These are phyloP conservation scores for Westerdykella aurantiaca DNA, from an alignment of 2,329 filamentous ascomycete genomes.

Conservation along the genomic window DNA sequence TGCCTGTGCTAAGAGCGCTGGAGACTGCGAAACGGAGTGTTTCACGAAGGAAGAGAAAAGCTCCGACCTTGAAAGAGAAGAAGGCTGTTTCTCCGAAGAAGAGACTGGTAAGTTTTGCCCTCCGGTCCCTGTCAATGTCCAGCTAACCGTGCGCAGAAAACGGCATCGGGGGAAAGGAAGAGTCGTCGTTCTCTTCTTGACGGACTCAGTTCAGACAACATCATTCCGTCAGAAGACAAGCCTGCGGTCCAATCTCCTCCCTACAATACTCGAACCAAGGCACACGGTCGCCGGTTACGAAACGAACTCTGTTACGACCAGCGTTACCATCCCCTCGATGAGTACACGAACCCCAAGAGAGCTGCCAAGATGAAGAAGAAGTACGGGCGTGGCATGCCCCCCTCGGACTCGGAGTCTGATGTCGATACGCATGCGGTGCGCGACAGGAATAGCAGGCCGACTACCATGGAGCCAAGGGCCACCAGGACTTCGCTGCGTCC, in stretches of 20 bases:
- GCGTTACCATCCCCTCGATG: slow-evolving; percentile 33
- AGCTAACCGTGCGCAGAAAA: neutral
- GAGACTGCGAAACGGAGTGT: neutral
- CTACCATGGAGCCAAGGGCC: neutral
- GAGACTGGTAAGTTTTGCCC: neutral
- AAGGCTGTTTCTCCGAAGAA: neutral
- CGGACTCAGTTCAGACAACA: slow-evolving; percentile 12
- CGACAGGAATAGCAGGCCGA: neutral
- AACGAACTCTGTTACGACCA: slow-evolving; percentile 25
- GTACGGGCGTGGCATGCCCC: slow-evolving; percentile 12
- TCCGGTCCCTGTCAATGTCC: neutral
- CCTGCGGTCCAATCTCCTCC: slow-evolving; percentile 7
- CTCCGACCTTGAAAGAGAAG: neutral
- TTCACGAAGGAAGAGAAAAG: neutral
- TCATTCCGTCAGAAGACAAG: slow-evolving; percentile 4
- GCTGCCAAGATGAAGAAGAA: slow-evolving; percentile 22
- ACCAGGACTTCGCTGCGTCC: slow-evolving; percentile 22
- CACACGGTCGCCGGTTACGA: slow-evolving; percentile 5
- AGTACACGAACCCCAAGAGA: slow-evolving; percentile 20
- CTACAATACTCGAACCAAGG: slow-evolving; percentile 8
- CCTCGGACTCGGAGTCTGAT: slow-evolving; percentile 1
- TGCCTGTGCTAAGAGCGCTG: neutral
- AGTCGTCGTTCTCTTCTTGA: slow-evolving; percentile 1
- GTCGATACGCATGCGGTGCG: slow-evolving; percentile 7
- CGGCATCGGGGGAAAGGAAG: neutral